Conservation (phyloP, 2,329 filamentous ascomycete genomes). For the Botrytis paeoniae region DNA sequence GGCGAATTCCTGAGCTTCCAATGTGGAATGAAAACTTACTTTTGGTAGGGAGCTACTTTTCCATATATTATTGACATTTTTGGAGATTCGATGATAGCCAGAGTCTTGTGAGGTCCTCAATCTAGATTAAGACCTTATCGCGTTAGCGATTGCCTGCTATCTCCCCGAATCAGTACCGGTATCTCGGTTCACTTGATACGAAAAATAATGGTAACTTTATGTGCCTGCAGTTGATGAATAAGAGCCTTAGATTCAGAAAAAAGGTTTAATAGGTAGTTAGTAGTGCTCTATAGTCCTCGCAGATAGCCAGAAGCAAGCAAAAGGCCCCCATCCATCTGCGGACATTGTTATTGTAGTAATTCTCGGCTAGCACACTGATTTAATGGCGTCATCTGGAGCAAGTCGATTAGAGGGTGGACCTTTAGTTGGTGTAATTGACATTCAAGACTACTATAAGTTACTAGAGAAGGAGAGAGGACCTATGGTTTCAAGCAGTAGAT, state of each 20-base stretch:
- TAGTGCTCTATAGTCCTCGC: background rate
- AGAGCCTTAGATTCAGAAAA: fast-evolving
- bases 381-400: background rate
- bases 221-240: background rate
- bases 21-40: background rate
- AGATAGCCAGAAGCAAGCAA: background rate
- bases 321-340: background rate
- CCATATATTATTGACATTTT: fast-evolving
- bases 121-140: background rate
- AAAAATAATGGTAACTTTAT: background rate
- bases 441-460: background rate
- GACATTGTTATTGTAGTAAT: background rate
- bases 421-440: background rate
- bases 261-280: fast-evolving
- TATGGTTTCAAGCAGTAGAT: fast-evolving
- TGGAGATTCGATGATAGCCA: background rate
- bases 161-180: background rate
- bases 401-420: background rate
- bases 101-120: background rate
- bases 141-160: no score
- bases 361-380: background rate
- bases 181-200: background rate
- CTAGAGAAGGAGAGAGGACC: fast-evolving
- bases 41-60: background rate
- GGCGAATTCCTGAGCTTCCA: background rate